Percentiles rank a stretch among this genome's conserved stretches.
Evolutionary conservation across 306 rosid genomes (phyloP).

Genomic region (Argentina anserina): DNA sequence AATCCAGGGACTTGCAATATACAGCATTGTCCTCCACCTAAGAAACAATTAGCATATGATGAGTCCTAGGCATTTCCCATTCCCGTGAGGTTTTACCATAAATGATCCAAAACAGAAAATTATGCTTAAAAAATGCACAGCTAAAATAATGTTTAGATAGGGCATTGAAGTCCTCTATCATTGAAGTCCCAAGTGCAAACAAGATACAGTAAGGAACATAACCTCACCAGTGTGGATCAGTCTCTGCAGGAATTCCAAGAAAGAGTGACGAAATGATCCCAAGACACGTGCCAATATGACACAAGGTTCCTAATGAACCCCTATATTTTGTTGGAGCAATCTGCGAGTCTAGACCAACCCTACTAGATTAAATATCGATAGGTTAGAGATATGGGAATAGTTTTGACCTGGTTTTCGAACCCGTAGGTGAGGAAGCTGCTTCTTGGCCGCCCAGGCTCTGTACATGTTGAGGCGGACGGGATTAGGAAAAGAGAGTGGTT

Average conservation of each 20-base stretch:
- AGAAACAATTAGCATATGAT: constrained; percentile 12
- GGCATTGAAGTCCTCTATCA: too few relatives aligned
- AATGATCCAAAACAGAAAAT: background rate
- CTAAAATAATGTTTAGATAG: constrained; percentile 7
- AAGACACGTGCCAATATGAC: constrained; percentile 90
- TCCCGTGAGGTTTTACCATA: background rate
- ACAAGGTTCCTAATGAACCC: constrained; percentile 75
- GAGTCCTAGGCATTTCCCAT: background rate
- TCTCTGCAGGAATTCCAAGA: constrained; percentile 71
- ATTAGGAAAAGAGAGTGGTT: constrained; percentile 1
- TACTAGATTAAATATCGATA: too few relatives aligned
- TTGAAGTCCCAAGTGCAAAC: constrained; percentile 6
- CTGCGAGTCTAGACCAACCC: constrained; percentile 38
- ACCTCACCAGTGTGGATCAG: constrained; percentile 76
- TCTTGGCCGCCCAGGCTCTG: constrained; percentile 38
- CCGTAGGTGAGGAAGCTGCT: constrained; percentile 26
- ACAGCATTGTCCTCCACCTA: constrained; percentile 95
- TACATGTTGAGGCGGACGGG: constrained; percentile 22
- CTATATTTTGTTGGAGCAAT: constrained; percentile 86
- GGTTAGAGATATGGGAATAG: background rate
- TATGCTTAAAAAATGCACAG: background rate
- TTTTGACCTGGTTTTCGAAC: constrained; percentile 24
- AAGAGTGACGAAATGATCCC: constrained; percentile 73
- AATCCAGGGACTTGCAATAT: constrained; percentile 82
- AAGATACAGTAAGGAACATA: constrained; percentile 23